Evolutionary conservation across 2,329 filamentous ascomycete genomes (phyloP).

Genomic region (Dactylonectria macrodidyma): DNA sequence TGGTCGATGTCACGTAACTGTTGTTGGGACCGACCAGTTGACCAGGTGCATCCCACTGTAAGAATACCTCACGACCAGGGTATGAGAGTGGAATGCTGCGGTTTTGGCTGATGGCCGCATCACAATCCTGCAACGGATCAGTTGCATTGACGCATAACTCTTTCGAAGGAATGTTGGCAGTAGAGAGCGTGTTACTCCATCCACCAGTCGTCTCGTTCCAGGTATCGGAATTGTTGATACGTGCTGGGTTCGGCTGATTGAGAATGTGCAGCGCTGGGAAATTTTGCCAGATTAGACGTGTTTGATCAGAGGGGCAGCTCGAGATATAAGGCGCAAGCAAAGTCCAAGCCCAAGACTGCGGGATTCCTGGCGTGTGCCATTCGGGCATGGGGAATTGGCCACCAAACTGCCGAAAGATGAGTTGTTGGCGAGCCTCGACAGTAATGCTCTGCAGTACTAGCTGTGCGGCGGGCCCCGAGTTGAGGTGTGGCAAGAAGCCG

Average conservation of each 20-base stretch:
- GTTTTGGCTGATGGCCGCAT: conserved; percentile 77
- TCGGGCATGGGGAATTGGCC: conserved; percentile 87
- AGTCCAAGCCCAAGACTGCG: conserved; percentile 89
- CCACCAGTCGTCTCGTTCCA: conserved; percentile 76
- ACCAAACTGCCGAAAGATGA: conserved; percentile 87
- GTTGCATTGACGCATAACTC: conserved; percentile 73
- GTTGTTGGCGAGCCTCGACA: conserved; percentile 85
- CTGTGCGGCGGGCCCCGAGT: conserved; percentile 81
- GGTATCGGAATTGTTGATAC: conserved; percentile 73
- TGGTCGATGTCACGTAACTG: conserved; percentile 79
- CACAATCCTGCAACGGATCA: conserved; percentile 69
- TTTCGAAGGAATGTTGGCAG: conserved; percentile 57
- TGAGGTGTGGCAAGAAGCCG: conserved; percentile 84
- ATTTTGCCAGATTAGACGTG: conserved; percentile 87
- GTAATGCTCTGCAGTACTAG: conserved; percentile 83
- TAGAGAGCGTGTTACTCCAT: conserved; percentile 69
- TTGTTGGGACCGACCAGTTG: conserved; percentile 83
- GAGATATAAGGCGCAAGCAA: conserved; percentile 86
- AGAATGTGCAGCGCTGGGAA: conserved; percentile 80
- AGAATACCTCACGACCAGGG: conserved; percentile 78
- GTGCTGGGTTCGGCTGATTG: conserved; percentile 83
- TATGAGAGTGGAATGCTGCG: conserved; percentile 80
- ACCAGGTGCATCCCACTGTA: conserved; percentile 82
- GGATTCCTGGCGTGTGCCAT: conserved; percentile 85
- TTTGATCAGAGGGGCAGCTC: conserved; percentile 80